phyloP scores from a whole-genome alignment of 1,139 yeast genomes.

The Debaryomyces fabryi region DNA sequence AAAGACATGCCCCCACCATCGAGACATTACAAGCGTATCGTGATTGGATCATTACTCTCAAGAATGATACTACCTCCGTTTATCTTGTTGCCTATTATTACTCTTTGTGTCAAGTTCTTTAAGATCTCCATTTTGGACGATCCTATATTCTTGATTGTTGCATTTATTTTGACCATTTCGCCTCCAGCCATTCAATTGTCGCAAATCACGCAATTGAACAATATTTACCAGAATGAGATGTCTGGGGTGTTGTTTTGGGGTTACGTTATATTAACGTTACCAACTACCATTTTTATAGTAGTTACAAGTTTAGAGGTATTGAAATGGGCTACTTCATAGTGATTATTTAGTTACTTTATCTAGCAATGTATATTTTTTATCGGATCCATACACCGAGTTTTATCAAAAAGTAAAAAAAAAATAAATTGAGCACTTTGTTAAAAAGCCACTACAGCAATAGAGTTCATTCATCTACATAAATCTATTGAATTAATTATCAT shows the following conservation, averaged over 20 bases:
- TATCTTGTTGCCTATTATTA: constrained; percentile 66
- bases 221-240: constrained; percentile 79
- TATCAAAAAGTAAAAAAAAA: background rate
- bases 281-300: constrained; percentile 74
- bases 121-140: constrained; percentile 75
- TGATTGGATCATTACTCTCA: constrained; percentile 68
- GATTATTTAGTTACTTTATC: background rate
- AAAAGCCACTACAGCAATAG: constrained; percentile 1
- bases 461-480: background rate
- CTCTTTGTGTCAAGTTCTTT: constrained; percentile 65
- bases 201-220: constrained; percentile 79
- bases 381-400: constrained; percentile 5
- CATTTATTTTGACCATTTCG: constrained; percentile 72
- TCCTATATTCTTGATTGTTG: constrained; percentile 78
- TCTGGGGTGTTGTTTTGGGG: constrained; percentile 89
- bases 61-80: constrained; percentile 79
- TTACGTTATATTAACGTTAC: constrained; percentile 73
- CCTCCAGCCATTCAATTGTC: constrained; percentile 88
- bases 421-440: background rate
- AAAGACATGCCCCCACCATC: constrained; percentile 66
- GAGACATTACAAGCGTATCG: constrained; percentile 57
- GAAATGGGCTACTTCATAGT: constrained; percentile 41
- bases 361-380: background rate
- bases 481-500: background rate
- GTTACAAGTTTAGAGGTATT: constrained; percentile 69